A percentile compares a stretch with the other conserved stretches of the same genome.
Conservation (phyloP, 169 alveolate species). For the Cryptosporidium parvum region DNA sequence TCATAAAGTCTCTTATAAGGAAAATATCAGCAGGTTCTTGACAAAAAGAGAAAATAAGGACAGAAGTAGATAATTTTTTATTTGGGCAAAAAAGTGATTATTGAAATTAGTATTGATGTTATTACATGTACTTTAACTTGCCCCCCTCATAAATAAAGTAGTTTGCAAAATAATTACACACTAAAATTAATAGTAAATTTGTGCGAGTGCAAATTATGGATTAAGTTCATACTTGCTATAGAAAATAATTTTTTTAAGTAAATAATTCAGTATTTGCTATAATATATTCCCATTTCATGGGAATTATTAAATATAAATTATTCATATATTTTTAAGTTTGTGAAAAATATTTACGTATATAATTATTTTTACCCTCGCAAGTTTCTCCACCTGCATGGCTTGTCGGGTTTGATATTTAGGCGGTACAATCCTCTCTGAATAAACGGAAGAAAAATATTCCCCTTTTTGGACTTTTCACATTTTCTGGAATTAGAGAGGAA, state of each 20-base stretch:
- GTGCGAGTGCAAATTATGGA: not conserved
- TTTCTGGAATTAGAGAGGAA: not conserved
- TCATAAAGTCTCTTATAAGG: too few species aligned
- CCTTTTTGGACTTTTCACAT: slow-evolving; percentile 70
- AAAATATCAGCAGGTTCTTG: not conserved
- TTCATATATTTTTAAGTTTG: not conserved
- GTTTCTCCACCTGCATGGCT: slow-evolving; percentile 78
- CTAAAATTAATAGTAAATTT: not conserved
- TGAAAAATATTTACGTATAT: slow-evolving; percentile 34
- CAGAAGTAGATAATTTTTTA: not conserved
- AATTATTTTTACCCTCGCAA: slow-evolving; percentile 63
- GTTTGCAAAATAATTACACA: slow-evolving; percentile 6
- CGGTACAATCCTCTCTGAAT: slow-evolving; percentile 76
- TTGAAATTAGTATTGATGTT: not conserved
- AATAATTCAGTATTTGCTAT: not conserved
- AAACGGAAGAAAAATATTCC: slow-evolving; percentile 69
- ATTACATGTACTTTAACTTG: not conserved
- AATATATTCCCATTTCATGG: not conserved
- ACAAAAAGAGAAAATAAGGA: not conserved
- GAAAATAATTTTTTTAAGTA: not conserved
- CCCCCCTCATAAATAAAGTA: not conserved
- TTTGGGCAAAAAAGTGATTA: not conserved
- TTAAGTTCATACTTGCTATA: not conserved
- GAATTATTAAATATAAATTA: not conserved
- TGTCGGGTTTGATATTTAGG: slow-evolving; percentile 77